A percentile compares a stretch with the other conserved stretches of the same genome.
Evolutionary conservation across 2,329 filamentous ascomycete species (phyloP).

Genomic region (Trichoderma polysporum): DNA sequence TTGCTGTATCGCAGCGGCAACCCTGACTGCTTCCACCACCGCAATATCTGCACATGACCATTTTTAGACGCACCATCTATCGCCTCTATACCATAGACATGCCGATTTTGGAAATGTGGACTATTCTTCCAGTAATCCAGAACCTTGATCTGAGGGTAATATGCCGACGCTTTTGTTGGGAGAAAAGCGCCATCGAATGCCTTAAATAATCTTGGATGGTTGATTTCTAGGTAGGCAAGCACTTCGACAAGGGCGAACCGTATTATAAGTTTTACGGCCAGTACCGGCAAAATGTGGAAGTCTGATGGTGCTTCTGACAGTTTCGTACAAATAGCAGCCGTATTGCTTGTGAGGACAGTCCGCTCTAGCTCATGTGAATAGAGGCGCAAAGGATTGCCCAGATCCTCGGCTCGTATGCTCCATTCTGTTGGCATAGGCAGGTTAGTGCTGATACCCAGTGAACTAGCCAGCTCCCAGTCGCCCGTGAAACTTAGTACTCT

Average conservation of each 20-base stretch:
- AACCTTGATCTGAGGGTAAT: conserved; percentile 81
- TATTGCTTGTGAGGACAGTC: conserved; percentile 72
- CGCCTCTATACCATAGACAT: conserved; percentile 75
- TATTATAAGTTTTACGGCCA: conserved; percentile 86
- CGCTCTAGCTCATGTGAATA: conserved; percentile 82
- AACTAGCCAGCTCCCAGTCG: conserved; percentile 88
- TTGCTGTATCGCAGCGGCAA: conserved; percentile 84
- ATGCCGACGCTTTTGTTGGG: conserved; percentile 82
- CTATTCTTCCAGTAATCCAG: conserved; percentile 90
- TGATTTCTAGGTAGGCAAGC: conserved; percentile 64
- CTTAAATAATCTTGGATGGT: conserved; percentile 73
- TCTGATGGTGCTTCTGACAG: conserved; percentile 69
- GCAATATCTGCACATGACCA: conserved; percentile 79
- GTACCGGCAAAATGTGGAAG: conserved; percentile 69
- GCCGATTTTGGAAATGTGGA: conserved; percentile 77
- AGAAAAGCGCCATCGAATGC: conserved; percentile 81
- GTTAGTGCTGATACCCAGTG: conserved; percentile 77
- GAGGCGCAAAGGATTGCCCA: conserved; percentile 65
- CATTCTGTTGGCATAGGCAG: conserved; percentile 71
- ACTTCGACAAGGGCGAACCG: conserved; percentile 83
- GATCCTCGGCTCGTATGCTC: conserved; percentile 57
- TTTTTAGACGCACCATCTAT: conserved; percentile 84
- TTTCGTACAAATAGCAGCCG: conserved; percentile 70
- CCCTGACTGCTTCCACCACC: conserved; percentile 84
- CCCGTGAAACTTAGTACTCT: conserved; percentile 80